phyloP scores from a whole-genome alignment of 1,284 basidiomycete species.

The Afroboletus lepidellus region DNA sequence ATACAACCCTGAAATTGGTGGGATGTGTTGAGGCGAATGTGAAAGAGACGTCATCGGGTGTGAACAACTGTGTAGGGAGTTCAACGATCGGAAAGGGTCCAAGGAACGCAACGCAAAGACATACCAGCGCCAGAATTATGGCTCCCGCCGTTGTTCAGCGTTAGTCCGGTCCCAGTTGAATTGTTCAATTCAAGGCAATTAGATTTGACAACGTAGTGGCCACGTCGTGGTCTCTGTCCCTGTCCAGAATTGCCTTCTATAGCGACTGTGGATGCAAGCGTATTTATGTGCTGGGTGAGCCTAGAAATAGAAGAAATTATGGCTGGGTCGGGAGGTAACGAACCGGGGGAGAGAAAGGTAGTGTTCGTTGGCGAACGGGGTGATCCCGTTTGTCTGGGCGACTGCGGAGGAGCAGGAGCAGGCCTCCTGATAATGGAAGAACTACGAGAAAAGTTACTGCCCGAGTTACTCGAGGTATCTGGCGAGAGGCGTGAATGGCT shows the following conservation, averaged over 20 bases:
- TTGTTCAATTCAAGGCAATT: constrained; percentile 9
- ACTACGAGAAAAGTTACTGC: background rate
- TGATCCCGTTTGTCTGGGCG: background rate
- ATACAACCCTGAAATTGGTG: background rate
- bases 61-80: background rate
- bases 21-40: background rate
- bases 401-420: constrained; percentile 11
- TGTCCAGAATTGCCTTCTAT: background rate
- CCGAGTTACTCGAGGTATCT: background rate
- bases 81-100: background rate
- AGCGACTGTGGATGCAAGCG: background rate
- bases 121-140: constrained; percentile 15
- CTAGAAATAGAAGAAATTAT: background rate
- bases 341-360: background rate
- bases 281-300: background rate
- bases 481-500: background rate
- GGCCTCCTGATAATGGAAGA: constrained; percentile 8
- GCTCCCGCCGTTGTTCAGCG: constrained; percentile 13
- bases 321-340: background rate
- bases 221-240: background rate
- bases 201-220: background rate
- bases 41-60: background rate
- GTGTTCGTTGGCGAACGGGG: background rate
- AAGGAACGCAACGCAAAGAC: background rate
- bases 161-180: constrained; percentile 11